Evolutionary conservation across 768 basidiomycete species (phyloP), one percentile per base, ranked within the genome.

Genomic region (Rhizopogon rudus): DNA sequence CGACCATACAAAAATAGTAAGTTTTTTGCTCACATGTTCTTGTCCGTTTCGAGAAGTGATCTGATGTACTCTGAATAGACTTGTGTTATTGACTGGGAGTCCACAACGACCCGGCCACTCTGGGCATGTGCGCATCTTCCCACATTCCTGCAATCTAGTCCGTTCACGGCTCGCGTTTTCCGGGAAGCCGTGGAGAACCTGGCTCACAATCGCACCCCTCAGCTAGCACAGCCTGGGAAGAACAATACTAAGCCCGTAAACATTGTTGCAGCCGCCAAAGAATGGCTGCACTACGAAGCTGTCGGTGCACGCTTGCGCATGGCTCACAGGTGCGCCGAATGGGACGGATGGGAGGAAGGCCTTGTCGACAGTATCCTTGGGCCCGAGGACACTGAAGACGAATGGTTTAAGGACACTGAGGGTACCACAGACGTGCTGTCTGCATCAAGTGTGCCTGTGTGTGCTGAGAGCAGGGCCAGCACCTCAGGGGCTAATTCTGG

Each of bases 321-420:
- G 71, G 88, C 87, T 3, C 91, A 93, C 67, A 83, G 89, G 28
- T 89, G 85, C 60, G 81, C 78, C 37, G 91, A 93, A 65, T 93
- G 91, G 91, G 91, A 93, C 61, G 91, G 91, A 2, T 93, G 91
- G 91, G 91, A 93, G 64, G 91, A 93, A 65, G 90, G 89, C 0
- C 75, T 93, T 16, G 81, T 88, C 1, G 82, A 84, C 5, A 84
- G 82, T 55, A 88, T 91, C 33, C 75, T 93, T 17, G 89, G 88
- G 1, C 79, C 83, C 0, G 85, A 82, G 61, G 88, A 89, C 17
- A 67, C 77, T 48, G 86, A 91, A 61, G 81, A 81, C 5, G 86
- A 87, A 50, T 91, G 87, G 88, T 82, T 86, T 67, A 75, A 74
- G 61, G 75, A 75, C 46, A 61, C 63, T 5, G 71, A 73, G 25